Percentiles rank a stretch among this genome's conserved stretches.
These are phyloP conservation scores for Platanthera zijinensis DNA, from an alignment of 106 monocot genomes.

Conservation along the genomic window DNA sequence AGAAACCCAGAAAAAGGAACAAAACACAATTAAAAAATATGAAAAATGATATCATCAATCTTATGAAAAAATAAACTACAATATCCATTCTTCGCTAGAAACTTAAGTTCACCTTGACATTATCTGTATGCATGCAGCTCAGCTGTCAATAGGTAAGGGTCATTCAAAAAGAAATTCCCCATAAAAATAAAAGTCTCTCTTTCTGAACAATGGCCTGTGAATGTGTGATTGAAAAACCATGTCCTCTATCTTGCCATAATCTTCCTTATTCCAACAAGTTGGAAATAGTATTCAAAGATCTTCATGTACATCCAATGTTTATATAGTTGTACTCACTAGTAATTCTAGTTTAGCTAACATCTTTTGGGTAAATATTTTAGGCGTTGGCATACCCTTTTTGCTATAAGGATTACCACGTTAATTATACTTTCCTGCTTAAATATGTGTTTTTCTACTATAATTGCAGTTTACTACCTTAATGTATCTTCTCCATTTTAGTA, in stretches of 20 bases:
- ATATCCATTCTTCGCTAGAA: not conserved
- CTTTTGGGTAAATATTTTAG: not conserved
- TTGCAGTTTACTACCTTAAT: not conserved
- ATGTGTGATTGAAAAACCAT: not conserved
- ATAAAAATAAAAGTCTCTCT: not conserved
- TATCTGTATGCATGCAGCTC: not conserved
- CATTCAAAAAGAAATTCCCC: not conserved
- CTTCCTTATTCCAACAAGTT: not conserved
- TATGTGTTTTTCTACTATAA: not conserved
- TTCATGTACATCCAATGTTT: not conserved
- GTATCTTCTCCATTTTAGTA: not conserved
- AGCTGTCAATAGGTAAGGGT: not conserved
- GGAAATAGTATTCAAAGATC: not conserved
- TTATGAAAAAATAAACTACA: not conserved
- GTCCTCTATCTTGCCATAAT: not conserved
- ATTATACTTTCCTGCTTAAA: not conserved
- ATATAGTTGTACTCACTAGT: not conserved
- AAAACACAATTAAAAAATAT: not conserved
- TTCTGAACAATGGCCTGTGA: not conserved
- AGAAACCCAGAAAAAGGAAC: not conserved
- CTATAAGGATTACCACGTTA: not conserved
- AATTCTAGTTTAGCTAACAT: not conserved
- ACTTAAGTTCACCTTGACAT: not conserved
- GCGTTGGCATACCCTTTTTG: not conserved
- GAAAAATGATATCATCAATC: not conserved